Evolutionary conservation across 78 protist genomes (phyloP).

Genomic region (Fonticula alba): DNA sequence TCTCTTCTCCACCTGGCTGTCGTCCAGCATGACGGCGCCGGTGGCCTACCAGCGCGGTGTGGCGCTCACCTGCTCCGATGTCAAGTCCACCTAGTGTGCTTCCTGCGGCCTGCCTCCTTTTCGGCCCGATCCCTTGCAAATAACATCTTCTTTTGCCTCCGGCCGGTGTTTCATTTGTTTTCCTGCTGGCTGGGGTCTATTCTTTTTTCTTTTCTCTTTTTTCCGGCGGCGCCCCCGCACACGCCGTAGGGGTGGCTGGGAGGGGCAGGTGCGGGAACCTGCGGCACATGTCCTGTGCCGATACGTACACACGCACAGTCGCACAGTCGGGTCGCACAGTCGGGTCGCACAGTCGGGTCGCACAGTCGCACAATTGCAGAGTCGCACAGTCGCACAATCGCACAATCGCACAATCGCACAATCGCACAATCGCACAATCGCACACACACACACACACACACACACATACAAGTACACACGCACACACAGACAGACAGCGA

Average conservation of each 20-base stretch:
- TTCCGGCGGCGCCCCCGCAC: too few relatives aligned
- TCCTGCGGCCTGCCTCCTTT: not conserved
- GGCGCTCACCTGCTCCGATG: not conserved
- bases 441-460: not conserved
- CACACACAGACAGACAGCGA: not conserved
- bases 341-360: slow-evolving; percentile 31
- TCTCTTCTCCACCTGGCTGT: slow-evolving; percentile 7
- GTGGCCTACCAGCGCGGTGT: slow-evolving; percentile 1
- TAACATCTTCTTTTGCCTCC: not conserved
- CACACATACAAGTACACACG: not conserved
- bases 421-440: not conserved
- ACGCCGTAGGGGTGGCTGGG: not conserved
- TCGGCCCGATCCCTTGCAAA: not conserved
- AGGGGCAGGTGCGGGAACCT: slow-evolving; percentile 55
- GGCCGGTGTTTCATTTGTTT: not conserved
- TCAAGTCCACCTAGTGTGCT: not conserved
- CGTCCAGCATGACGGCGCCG: not conserved
- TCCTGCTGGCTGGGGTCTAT: slow-evolving; percentile 3
- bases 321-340: slow-evolving; percentile 37
- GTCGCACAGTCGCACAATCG: not conserved
- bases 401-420: not conserved
- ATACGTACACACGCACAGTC: slow-evolving; percentile 24
- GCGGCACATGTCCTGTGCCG: too few relatives aligned
- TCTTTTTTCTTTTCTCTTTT: not conserved
- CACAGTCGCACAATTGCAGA: slow-evolving; percentile 26